Evolutionary conservation across 1,284 basidiomycete genomes (phyloP), one percentile per base, ranked within the genome.

Genomic region (Sutorius eximius): DNA sequence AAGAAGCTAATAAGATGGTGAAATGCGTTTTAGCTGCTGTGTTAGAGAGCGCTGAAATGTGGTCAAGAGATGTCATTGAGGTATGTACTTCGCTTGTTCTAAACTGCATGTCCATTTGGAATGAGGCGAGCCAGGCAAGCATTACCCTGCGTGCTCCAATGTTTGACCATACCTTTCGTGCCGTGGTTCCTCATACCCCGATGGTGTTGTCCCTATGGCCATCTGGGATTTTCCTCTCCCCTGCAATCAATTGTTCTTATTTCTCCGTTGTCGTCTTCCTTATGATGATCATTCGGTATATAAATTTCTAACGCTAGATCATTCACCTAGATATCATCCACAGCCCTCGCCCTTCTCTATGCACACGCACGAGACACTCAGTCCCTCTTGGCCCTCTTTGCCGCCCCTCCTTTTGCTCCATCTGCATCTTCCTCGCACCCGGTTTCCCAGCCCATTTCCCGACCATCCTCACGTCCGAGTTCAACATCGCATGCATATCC

Each of bases 1-100:
- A 72, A 53, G 81, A 83, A 11, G 88, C 90, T 3, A 71, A 75
- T 30, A 82, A 87, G 51, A 91, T 89, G 85, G 73, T 93, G 20
- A 77, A 82, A 60, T 66, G 64, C 15, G 87, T 87, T 61, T 70
- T 93, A 45, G 45, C 16, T 45, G 52, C 55, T 18, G 61, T 62
- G 29, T 36, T 68, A 59, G 78, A 74, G 57, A 84, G 80, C 61
- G 29, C 50, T 41, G 58, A 62, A 30, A 22, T 51, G 32, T 69
- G 68, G 68, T 54, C 61, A 45, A 58, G 49, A 37, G 67, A 68
- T 30, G 45, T 69, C 12, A 54, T 71, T n/a, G 63, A 68, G 61
- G 66, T 71, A 51, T 27, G 69, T 69, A n/a, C 38, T 47, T 27
- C 40, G 3, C 22, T 46, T 44, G 5, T 20, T 49, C 51, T 40